Evolutionary conservation across 345 rosid genomes (phyloP).

Genomic region (Acer yangbiense): DNA sequence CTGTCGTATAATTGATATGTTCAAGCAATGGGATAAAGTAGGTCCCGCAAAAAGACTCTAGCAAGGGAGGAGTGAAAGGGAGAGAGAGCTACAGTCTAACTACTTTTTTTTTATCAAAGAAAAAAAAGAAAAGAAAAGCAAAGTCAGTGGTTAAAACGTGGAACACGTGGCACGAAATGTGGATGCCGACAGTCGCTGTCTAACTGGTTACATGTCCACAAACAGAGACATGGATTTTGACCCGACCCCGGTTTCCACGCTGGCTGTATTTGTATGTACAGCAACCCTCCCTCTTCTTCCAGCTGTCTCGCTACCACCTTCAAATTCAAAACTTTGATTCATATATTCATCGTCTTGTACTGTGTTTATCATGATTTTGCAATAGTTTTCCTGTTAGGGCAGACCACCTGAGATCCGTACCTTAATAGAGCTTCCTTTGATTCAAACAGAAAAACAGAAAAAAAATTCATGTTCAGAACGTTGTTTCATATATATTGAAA

Average conservation of each 20-base stretch:
- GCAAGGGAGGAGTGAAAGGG: background rate
- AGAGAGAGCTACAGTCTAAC: constrained; percentile 1
- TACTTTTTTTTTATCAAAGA: background rate
- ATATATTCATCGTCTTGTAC: too few relatives aligned
- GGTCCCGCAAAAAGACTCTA: background rate
- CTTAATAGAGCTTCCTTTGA: too few relatives aligned
- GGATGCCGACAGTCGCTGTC: constrained; percentile 45
- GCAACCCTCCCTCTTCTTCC: background rate
- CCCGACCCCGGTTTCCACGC: constrained; percentile 3
- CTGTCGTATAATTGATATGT: background rate
- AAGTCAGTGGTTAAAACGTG: background rate
- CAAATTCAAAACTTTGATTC: too few relatives aligned
- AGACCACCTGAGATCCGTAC: too few relatives aligned
- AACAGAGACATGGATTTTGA: constrained; percentile 15
- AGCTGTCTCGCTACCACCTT: background rate
- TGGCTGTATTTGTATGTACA: background rate
- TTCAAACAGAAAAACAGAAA: too few relatives aligned
- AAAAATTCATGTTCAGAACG: too few relatives aligned
- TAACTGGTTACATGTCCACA: too few relatives aligned
- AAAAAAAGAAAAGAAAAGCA: background rate
- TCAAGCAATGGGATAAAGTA: background rate
- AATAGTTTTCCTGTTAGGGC: too few relatives aligned
- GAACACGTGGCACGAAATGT: constrained; percentile 16
- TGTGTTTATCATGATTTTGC: too few relatives aligned
- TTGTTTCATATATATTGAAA: too few relatives aligned